Conservation (phyloP, 2,329 filamentous ascomycete species). For the Lanzia echinophila region DNA sequence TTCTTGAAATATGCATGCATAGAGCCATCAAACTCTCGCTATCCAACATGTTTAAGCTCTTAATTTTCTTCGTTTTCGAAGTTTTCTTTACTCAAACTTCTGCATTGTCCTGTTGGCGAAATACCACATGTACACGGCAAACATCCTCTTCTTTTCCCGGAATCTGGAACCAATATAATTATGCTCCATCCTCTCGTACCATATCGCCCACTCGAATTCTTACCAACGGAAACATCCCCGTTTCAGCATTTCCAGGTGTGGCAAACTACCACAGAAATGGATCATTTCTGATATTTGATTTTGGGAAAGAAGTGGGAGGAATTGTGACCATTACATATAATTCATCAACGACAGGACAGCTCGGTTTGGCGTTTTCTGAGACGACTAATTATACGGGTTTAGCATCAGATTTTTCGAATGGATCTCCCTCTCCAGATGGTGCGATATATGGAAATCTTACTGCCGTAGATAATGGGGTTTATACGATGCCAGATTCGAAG, state of each 20-base stretch:
- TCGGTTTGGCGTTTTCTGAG: constrained; percentile 44
- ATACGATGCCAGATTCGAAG: constrained; percentile 38
- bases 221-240: constrained; percentile 28
- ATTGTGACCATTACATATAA: constrained; percentile 34
- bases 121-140: constrained; percentile 47
- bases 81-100: too few relatives aligned
- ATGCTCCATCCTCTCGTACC: constrained; percentile 45
- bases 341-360: constrained; percentile 33
- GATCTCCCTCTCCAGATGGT: constrained; percentile 40
- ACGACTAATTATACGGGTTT: constrained; percentile 42
- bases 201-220: constrained; percentile 42
- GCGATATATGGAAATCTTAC: constrained; percentile 40
- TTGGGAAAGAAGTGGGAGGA: constrained; percentile 53
- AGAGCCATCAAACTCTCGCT: too few relatives aligned
- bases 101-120: constrained; percentile 43
- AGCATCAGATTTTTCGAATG: constrained; percentile 44
- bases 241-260: constrained; percentile 20
- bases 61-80: too few relatives aligned
- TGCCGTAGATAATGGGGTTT: constrained; percentile 29
- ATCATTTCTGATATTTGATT: constrained; percentile 49
- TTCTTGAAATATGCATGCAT: too few relatives aligned
- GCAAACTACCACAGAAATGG: constrained; percentile 35
- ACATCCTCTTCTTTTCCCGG: constrained; percentile 46
- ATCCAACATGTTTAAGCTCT: too few relatives aligned
- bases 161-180: constrained; percentile 52